phyloP scores from a whole-genome alignment of 768 basidiomycete genomes.

The Trametes punicea region DNA sequence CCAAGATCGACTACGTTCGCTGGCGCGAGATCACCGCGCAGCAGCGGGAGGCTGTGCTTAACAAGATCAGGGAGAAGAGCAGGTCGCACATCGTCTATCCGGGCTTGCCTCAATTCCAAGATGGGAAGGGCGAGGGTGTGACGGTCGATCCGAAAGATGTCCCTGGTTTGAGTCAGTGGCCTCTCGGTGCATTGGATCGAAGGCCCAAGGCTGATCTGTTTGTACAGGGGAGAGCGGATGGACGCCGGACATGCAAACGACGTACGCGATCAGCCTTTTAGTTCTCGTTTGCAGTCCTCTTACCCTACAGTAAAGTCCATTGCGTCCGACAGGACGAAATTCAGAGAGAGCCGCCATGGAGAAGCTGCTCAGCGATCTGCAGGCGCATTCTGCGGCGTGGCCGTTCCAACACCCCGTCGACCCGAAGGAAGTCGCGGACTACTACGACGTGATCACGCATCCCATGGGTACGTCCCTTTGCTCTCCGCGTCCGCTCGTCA shows the following conservation, averaged over 20 bases:
- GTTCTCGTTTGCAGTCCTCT: neutral
- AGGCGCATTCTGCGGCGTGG: conserved; percentile 80
- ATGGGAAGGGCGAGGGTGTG: conserved; percentile 48
- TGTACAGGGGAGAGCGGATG: conserved; percentile 83
- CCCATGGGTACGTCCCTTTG: conserved; percentile 78
- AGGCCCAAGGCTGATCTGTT: conserved; percentile 17
- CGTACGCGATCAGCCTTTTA: conserved; percentile 43
- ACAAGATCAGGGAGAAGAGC: conserved; percentile 84
- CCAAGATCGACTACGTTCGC: conserved; percentile 84
- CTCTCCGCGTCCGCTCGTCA: neutral
- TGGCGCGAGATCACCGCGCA: conserved; percentile 68
- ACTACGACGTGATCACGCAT: conserved; percentile 81
- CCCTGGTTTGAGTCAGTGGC: conserved; percentile 63
- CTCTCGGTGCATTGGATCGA: conserved; percentile 2
- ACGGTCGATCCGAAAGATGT: conserved; percentile 72
- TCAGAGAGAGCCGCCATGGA: conserved; percentile 68
- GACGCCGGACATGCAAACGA: conserved; percentile 77
- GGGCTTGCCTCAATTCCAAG: conserved; percentile 75
- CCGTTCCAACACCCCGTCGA: conserved; percentile 84
- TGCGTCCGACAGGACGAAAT: conserved; percentile 47
- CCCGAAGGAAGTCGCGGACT: conserved; percentile 76
- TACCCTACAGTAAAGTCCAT: conserved; percentile 26
- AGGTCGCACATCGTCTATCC: conserved; percentile 82
- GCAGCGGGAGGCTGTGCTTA: conserved; percentile 87
- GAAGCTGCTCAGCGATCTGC: conserved; percentile 73